phyloP scores from a whole-genome alignment of 2,329 filamentous ascomycete genomes.

The Arthrobotrys megalospora region DNA sequence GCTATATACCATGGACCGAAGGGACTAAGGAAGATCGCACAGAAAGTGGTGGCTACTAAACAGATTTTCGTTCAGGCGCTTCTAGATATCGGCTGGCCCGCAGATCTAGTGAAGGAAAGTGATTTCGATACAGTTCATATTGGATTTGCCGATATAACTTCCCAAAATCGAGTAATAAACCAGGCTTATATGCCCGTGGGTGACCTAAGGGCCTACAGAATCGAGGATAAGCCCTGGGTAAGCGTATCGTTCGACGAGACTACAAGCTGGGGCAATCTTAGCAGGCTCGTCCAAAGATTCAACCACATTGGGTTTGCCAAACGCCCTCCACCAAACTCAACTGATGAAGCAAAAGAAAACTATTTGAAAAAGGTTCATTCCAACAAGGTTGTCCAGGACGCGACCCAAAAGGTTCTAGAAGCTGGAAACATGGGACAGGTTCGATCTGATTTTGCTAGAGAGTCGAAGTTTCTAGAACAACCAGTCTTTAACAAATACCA shows the following conservation, averaged over 20 bases:
- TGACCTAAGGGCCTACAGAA: background rate
- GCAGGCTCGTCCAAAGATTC: slow-evolving; percentile 6
- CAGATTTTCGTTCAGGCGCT: slow-evolving; percentile 67
- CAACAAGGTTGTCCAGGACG: background rate
- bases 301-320: background rate
- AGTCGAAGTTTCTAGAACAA: slow-evolving; percentile 84
- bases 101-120: slow-evolving; percentile 39
- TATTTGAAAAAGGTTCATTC: background rate
- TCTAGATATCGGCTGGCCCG: slow-evolving; percentile 34
- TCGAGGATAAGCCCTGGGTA: slow-evolving; percentile 1
- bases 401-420: slow-evolving; percentile 12
- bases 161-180: background rate
- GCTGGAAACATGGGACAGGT: slow-evolving; percentile 35
- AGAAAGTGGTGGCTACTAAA: slow-evolving; percentile 77
- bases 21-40: slow-evolving; percentile 85
- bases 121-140: slow-evolving; percentile 53
- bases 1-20: slow-evolving; percentile 92
- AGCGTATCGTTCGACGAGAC: slow-evolving; percentile 52
- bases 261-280: background rate
- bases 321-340: background rate
- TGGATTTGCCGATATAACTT: slow-evolving; percentile 7
- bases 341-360: background rate
- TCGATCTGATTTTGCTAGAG: slow-evolving; percentile 77
- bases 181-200: background rate
- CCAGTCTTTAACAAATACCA: slow-evolving; percentile 95